A percentile compares a stretch with the other conserved stretches of the same genome.
phyloP scores from a whole-genome alignment of 2,329 filamentous ascomycete genomes.

The Juglanconis sp. region DNA sequence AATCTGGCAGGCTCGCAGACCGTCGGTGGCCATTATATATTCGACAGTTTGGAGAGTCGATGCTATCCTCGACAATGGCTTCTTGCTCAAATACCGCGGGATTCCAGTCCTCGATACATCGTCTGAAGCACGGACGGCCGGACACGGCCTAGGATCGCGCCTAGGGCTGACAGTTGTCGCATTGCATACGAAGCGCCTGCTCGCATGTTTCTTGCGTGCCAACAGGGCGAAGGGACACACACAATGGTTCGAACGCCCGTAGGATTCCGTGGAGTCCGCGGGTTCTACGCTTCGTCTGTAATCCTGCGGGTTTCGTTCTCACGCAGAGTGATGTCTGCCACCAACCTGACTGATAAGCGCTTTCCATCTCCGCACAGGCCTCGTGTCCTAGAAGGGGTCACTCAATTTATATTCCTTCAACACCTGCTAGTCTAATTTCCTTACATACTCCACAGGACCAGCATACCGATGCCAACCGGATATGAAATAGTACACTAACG shows the following conservation, averaged over 20 bases:
- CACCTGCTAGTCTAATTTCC: conserved; percentile 5
- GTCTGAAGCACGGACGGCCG: no score
- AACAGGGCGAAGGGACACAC: no score
- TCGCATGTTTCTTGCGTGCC: no score
- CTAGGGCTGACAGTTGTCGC: not conserved
- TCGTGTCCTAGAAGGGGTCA: not conserved
- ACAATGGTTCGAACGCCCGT: no score
- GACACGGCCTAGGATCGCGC: no score
- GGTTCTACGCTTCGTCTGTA: not conserved
- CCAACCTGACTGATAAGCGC: no score
- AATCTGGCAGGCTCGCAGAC: not conserved
- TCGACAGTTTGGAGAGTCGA: not conserved
- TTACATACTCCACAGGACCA: conserved; percentile 12
- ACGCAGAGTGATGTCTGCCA: no score
- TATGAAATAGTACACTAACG: conserved; percentile 12
- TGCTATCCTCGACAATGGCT: no score
- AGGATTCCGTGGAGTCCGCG: not conserved
- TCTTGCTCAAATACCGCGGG: not conserved
- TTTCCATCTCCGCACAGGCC: not conserved
- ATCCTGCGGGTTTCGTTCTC: not conserved
- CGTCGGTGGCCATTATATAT: not conserved
- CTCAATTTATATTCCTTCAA: not conserved
- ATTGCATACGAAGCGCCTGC: no score
- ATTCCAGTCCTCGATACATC: no score
- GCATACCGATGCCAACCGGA: conserved; percentile 8